These are phyloP conservation scores for Parietaria judaica DNA, from an alignment of 306 rosid genomes.

Conservation along the genomic window DNA sequence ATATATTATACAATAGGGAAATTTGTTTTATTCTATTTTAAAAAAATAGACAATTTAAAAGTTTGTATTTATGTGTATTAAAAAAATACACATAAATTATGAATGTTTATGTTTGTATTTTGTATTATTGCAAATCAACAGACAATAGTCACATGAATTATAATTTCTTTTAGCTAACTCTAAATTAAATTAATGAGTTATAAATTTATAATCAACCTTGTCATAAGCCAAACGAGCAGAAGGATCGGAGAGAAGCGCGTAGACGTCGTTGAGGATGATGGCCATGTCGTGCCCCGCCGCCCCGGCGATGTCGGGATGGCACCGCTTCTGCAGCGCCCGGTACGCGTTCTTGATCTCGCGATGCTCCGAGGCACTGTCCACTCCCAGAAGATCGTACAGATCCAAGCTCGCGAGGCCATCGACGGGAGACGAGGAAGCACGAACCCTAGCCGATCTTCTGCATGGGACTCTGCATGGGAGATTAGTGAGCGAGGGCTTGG, in stretches of 20 bases:
- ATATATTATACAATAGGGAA: too few relatives aligned
- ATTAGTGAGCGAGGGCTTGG: neutral
- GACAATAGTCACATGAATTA: too few relatives aligned
- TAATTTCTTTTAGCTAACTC: too few relatives aligned
- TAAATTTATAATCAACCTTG: constrained; percentile 57
- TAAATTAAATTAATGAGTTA: too few relatives aligned
- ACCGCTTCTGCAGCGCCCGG: constrained; percentile 70
- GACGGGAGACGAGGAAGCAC: constrained; percentile 18
- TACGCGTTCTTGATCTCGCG: constrained; percentile 63
- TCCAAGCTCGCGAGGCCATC: constrained; percentile 40
- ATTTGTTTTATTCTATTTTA: too few relatives aligned
- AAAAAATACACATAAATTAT: too few relatives aligned
- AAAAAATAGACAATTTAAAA: too few relatives aligned
- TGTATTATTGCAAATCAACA: too few relatives aligned
- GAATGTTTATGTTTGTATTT: too few relatives aligned
- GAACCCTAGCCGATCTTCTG: constrained; percentile 19
- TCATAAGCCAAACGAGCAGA: constrained; percentile 62
- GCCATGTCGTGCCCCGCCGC: constrained; percentile 94
- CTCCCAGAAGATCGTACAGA: constrained; percentile 80
- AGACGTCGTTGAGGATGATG: constrained; percentile 78
- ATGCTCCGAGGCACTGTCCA: constrained; percentile 55
- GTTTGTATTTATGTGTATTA: too few relatives aligned
- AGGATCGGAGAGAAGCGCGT: constrained; percentile 74
- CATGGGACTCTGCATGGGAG: constrained; percentile 37
- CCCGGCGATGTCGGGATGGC: constrained; percentile 92